phyloP scores from a whole-genome alignment of 495 filamentous ascomycete genomes.

The Geopyxis carbonaria region DNA sequence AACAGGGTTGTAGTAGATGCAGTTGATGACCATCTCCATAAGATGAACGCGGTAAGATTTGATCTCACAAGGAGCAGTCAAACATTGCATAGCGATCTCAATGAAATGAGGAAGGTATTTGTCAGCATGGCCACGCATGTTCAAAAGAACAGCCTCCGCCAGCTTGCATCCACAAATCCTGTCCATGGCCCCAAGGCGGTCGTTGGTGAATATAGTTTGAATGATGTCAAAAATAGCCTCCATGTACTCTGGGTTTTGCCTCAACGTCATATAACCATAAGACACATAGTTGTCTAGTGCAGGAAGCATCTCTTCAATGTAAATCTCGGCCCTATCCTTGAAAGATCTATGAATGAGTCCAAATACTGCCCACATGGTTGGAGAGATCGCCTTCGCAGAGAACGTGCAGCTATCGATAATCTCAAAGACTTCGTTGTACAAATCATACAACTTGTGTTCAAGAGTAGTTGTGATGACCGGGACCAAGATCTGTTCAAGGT shows the following conservation, averaged over 20 bases:
- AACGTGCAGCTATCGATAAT: slow-evolving; percentile 99
- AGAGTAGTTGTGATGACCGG: slow-evolving; percentile 89
- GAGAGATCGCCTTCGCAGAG: slow-evolving; percentile 81
- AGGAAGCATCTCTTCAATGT: slow-evolving; percentile 97
- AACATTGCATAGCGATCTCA: slow-evolving; percentile 67
- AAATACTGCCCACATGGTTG: slow-evolving; percentile 96
- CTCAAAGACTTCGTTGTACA: slow-evolving; percentile 96
- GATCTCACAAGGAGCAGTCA: slow-evolving; percentile 48
- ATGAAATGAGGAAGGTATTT: slow-evolving; percentile 73
- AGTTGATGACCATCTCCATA: slow-evolving; percentile 99
- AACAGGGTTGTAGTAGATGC: slow-evolving; percentile 85
- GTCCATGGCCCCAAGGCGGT: slow-evolving; percentile 86
- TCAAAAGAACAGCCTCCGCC: slow-evolving; percentile 90
- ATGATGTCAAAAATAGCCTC: slow-evolving; percentile 74
- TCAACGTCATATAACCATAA: slow-evolving; percentile 63
- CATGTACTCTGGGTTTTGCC: slow-evolving; percentile 70
- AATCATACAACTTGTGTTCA: slow-evolving; percentile 91
- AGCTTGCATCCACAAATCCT: slow-evolving; percentile 98
- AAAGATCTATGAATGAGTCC: slow-evolving; percentile 92
- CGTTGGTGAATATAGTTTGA: slow-evolving; percentile 50
- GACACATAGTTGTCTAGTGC: slow-evolving; percentile 93
- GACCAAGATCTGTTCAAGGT: slow-evolving; percentile 90
- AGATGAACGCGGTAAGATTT: slow-evolving; percentile 89
- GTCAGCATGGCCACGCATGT: slow-evolving; percentile 79
- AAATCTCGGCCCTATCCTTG: slow-evolving; percentile 89